Base-by-base conservation (phyloP, 495 filamentous ascomycete species). In the Sabuloglossum arenarium region DNA sequence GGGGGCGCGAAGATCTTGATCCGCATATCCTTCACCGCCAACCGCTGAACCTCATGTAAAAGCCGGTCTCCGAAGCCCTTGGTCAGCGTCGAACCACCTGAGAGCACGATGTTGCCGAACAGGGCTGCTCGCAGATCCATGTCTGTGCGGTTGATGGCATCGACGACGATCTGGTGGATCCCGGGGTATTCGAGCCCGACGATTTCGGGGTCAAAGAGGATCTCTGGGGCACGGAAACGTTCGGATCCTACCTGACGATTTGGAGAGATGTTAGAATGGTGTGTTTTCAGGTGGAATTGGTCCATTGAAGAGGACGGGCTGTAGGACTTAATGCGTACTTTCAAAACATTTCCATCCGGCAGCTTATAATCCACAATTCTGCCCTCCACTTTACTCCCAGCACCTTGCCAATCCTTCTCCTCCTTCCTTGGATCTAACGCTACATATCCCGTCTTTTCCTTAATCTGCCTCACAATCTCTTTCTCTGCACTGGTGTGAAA, bases 401-500 rank as follows among this genome's bases (percentile, higher is more conserved):
- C 70, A 31, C 80, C 75, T 55, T 73, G 74, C 93, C 93, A 99
- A 55, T 99, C 91, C 69, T 94, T 96, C 70, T 97, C 93, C 63
- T 96, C 89, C 61, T 81, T 82, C 64, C 81, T 81, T n/a, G 88
- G 86, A 64, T 99, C 88, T 56, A 85, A 67, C 46, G 93, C 89
- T 21, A 99, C 84, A 62, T 99, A 99, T 52, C 84, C 82, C 47
- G 84, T 78, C 66, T 86, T 84, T 77, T 99, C 91, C 73, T 99
- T 99, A 65, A 98, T 96, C 69, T 85, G 78, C 58, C 90, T 81
- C 53, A 98, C 91, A 30, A 95, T 85, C 72, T 98, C 91, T 72
- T 96, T 96, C 73, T 98, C 91, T 14, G 91, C 91, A 67, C 87
- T 94, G 9, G 91, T 99, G 68, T 96, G 90, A 66, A 99, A 88